A percentile compares a stretch with the other conserved stretches of the same genome.
These are phyloP conservation scores for Panicum hallii DNA, from an alignment of 202 grass and related monocot species.

Conservation along the genomic window DNA sequence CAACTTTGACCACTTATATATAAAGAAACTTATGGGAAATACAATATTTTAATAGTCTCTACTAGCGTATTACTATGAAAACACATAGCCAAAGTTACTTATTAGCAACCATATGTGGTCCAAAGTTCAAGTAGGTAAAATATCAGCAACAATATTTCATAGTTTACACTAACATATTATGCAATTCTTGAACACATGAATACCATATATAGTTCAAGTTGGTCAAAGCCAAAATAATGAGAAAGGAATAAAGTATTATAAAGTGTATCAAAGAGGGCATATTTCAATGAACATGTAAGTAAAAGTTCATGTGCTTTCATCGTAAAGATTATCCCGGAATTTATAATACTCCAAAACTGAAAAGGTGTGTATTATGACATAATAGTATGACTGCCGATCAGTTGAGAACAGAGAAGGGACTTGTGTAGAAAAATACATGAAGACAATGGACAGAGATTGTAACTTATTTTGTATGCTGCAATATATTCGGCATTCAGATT, in stretches of 20 bases:
- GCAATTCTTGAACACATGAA: not conserved
- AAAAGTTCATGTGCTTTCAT: not conserved
- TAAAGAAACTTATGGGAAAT: not conserved
- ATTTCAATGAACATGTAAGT: constrained; percentile 27
- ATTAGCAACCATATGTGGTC: not conserved
- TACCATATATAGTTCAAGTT: constrained; percentile 29
- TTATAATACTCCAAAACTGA: constrained; percentile 6
- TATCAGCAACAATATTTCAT: not conserved
- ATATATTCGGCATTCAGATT: constrained; percentile 30
- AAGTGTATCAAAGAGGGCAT: constrained; percentile 26
- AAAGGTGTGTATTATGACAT: not conserved
- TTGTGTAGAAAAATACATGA: not conserved
- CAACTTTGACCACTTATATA: not conserved
- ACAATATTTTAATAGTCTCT: constrained; percentile 1
- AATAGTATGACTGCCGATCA: constrained; percentile 8
- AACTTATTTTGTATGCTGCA: not conserved
- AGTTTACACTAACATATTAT: not conserved
- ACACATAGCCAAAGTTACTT: not conserved
- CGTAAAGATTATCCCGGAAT: not conserved
- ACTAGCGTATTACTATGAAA: not conserved
- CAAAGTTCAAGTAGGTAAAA: not conserved
- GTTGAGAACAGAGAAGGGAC: constrained; percentile 8
- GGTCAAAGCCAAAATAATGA: constrained; percentile 14
- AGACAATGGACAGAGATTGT: constrained; percentile 20
- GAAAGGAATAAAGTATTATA: constrained; percentile 17